Conservation (phyloP, 192 early-diverging fungal genomes). For the Funneliformis geosporum region DNA sequence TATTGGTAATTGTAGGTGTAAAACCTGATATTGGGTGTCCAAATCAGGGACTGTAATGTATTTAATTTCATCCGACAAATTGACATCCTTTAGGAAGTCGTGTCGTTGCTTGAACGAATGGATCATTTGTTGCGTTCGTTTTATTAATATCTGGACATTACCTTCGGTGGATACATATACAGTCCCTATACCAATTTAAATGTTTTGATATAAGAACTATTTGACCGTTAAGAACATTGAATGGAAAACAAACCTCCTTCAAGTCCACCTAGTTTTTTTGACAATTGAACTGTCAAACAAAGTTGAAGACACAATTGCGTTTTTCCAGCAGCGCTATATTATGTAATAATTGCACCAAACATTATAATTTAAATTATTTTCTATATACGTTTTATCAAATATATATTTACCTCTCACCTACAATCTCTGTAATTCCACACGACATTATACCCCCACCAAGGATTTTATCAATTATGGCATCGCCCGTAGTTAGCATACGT, state of each 20-base stretch:
- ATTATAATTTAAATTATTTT: background rate
- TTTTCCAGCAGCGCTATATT: constrained; percentile 76
- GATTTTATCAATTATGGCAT: constrained; percentile 52
- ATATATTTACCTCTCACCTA: constrained; percentile 61
- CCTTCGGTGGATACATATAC: constrained; percentile 77
- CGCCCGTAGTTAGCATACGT: constrained; percentile 52
- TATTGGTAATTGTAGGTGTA: constrained; percentile 73
- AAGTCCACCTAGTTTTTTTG: constrained; percentile 55
- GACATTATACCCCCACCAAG: constrained; percentile 63
- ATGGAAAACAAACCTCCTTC: constrained; percentile 50
- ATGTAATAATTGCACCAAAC: background rate
- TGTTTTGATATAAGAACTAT: background rate
- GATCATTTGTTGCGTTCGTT: constrained; percentile 57
- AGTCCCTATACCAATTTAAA: constrained; percentile 37
- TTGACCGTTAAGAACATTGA: background rate
- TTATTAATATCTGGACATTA: constrained; percentile 56
- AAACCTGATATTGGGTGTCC: constrained; percentile 70
- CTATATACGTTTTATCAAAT: background rate
- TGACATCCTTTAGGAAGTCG: constrained; percentile 31
- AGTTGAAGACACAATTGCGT: constrained; percentile 87
- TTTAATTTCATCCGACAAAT: constrained; percentile 55
- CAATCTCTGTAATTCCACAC: constrained; percentile 67
- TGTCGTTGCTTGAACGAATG: constrained; percentile 29
- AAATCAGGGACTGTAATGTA: constrained; percentile 67
- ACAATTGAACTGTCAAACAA: constrained; percentile 67